Evolutionary conservation across 192 early-diverging fungal genomes (phyloP), one percentile per base, ranked within the genome.

Genomic region (Backusella tuberculispora): DNA sequence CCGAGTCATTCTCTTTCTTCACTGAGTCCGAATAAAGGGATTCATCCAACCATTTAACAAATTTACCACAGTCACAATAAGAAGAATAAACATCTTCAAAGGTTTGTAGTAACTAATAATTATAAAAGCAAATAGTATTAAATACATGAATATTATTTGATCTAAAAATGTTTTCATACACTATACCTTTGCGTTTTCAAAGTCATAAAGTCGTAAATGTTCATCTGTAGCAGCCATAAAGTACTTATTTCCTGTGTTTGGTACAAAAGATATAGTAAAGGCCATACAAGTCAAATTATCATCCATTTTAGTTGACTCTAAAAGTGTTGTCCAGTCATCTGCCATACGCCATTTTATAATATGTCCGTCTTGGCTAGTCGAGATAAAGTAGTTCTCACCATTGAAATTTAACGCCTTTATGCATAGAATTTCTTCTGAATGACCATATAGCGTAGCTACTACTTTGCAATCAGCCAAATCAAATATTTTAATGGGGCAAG

Each of bases 241-340:
- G 83, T 95, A 98, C 71, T 89, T 92, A 85, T 98, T 98, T 26
- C 95, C 97, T 3, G 94, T 94, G 75, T 95, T 90, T 2, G 97
- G 96, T 38, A 97, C 83, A 85, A 98, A 98, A 19, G 95, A 93
- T 14, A 96, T 92, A 0, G 92, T 96, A 83, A 98, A 98, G 12
- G 95, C 95, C 96, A 98, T 98, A 81, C 95, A 97, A 2, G 95
- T 97, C 19, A 92, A 81, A 19, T 92, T 93, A 69, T 97, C 96
- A 12, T 82, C 83, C 84, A 97, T 91, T 60, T 87, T 83, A n/a
- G 77, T 88, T 48, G 86, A 76, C 24, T 89, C 88, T 26, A 90
- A 67, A 17, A 95, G 80, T 65, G 87, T 85, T 19, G 14, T 86
- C 95, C 95, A 97, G 80, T 92, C 90, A 14, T 88, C 82, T 37